Evolutionary conservation across 495 filamentous ascomycete genomes (phyloP), one percentile per base, ranked within the genome.

Genomic region (Viridothelium virens): DNA sequence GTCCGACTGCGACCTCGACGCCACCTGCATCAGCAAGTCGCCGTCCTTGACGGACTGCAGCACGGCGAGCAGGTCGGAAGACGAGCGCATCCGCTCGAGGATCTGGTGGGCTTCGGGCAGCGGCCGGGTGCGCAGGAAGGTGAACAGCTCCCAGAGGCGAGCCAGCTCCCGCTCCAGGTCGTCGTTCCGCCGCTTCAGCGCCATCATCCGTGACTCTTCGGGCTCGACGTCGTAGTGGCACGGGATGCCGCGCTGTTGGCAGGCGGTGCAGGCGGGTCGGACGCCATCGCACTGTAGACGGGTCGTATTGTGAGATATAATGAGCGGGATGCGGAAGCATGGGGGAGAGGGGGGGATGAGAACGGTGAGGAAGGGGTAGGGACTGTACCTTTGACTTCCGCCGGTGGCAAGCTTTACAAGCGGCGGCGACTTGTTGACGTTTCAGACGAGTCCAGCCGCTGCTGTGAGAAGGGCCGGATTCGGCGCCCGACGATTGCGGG

Each of bases 171-270:
- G 3, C 36, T 59, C 53, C n/a, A 59, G 14, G 7, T 59, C 53
- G 10, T 59, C 53, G 53, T 59, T 59, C 31, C 31, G 11, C 31
- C 53, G 18, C 53, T 59, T 59, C 5, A 59, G 31, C 53, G 53
- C 53, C 53, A 59, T 59, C 53, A 59, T 59, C 5, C 53, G 53
- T 2, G 53, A 59, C 31, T 59, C 25, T 31, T 59, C 53, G n/a
- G 53, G 53, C 53, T 59, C 53, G 31, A 59, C 53, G 36, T 59
- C 53, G 31, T 59, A 59, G 18, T 59, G 53, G 53, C 53, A 59
- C 2, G 18, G 6, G 9, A 59, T 33, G n/a, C 53, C 53, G 18
- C 53, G 53, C 18, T 59, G 53, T 14, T 59, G 53, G 14, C 53
- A 59, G 53, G 53, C 53, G 6, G 53, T 59, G 53, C 53, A 59